These are phyloP conservation scores for Cymodocea nodosa DNA, from an alignment of 116 monocot genomes.

Conservation along the genomic window DNA sequence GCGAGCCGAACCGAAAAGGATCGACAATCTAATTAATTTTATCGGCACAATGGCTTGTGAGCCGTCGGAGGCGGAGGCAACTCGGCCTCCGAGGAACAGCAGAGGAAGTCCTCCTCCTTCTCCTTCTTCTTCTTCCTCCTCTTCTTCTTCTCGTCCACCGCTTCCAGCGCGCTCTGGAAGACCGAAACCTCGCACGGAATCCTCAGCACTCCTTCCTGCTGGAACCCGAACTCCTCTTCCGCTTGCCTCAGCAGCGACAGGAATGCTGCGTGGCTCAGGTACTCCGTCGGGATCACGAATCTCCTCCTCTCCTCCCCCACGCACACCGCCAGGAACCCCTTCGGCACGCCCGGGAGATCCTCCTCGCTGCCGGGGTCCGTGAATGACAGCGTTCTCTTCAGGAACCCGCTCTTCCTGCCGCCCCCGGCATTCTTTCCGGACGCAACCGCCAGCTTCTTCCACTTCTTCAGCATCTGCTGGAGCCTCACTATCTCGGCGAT, in stretches of 20 bases:
- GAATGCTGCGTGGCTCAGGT: conserved; percentile 47
- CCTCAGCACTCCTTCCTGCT: conserved; percentile 61
- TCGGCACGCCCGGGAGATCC: conserved; percentile 21
- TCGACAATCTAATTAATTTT: background rate
- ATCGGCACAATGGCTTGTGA: conserved; percentile 34
- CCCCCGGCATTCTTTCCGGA: conserved; percentile 15
- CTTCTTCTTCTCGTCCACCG: conserved; percentile 37
- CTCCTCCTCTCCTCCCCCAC: conserved; percentile 59
- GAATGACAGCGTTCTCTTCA: conserved; percentile 58
- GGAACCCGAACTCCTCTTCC: conserved; percentile 85
- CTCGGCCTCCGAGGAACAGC: conserved; percentile 30
- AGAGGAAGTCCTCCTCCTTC: conserved; percentile 24
- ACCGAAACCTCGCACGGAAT: conserved; percentile 62
- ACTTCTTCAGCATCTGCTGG: conserved; percentile 67
- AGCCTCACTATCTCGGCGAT: conserved; percentile 67
- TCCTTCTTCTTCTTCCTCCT: conserved; percentile 32
- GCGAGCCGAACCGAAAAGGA: no score
- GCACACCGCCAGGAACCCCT: conserved; percentile 57
- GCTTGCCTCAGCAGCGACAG: conserved; percentile 44
- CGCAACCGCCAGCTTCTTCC: conserved; percentile 52
- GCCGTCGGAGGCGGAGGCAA: conserved; percentile 1
- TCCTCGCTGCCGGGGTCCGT: conserved; percentile 6
- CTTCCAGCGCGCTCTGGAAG: conserved; percentile 37
- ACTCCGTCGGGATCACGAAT: conserved; percentile 68
- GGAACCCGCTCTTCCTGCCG: conserved; percentile 14